phyloP scores from a whole-genome alignment of 768 basidiomycete species.

The Brasilioporus rufonigricans region DNA sequence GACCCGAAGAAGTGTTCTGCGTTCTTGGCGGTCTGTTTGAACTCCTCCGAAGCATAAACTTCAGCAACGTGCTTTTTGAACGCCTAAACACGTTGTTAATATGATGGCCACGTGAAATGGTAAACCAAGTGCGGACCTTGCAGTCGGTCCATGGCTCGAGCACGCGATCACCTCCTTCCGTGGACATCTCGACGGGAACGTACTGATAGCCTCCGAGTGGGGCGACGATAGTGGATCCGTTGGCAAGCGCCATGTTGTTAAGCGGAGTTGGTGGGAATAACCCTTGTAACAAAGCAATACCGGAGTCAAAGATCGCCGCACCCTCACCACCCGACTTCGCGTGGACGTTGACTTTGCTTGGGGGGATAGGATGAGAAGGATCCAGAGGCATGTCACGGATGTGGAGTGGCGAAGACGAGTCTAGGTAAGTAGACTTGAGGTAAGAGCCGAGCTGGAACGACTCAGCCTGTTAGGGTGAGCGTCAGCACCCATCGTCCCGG shows the following conservation, averaged over 20 bases:
- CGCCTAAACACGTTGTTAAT: slow-evolving; percentile 35
- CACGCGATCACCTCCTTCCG: slow-evolving; percentile 59
- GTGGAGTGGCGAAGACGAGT: slow-evolving; percentile 61
- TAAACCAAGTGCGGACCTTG: slow-evolving; percentile 37
- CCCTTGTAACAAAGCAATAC: slow-evolving; percentile 79
- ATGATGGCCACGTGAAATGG: slow-evolving; percentile 38
- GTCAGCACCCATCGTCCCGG: slow-evolving; percentile 4
- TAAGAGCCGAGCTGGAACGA: slow-evolving; percentile 61
- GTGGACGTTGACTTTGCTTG: slow-evolving; percentile 66
- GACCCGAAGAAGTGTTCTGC: slow-evolving; percentile 63
- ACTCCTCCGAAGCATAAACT: slow-evolving; percentile 61
- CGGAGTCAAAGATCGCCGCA: slow-evolving; percentile 77
- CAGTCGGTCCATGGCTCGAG: slow-evolving; percentile 76
- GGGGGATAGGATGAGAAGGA: slow-evolving; percentile 53
- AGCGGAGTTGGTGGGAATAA: slow-evolving; percentile 73
- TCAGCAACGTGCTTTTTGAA: slow-evolving; percentile 65
- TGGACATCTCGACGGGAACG: slow-evolving; percentile 64
- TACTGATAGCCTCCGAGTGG: slow-evolving; percentile 89
- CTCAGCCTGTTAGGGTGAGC: slow-evolving; percentile 48
- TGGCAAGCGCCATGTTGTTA: slow-evolving; percentile 73
- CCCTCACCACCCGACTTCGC: slow-evolving; percentile 84
- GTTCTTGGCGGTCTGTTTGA: slow-evolving; percentile 54
- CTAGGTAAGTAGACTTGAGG: slow-evolving; percentile 66
- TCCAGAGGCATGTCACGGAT: slow-evolving; percentile 68
- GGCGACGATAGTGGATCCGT: slow-evolving; percentile 66